Conservation (phyloP, 345 rosid species). For the Salix arbutifolia region DNA sequence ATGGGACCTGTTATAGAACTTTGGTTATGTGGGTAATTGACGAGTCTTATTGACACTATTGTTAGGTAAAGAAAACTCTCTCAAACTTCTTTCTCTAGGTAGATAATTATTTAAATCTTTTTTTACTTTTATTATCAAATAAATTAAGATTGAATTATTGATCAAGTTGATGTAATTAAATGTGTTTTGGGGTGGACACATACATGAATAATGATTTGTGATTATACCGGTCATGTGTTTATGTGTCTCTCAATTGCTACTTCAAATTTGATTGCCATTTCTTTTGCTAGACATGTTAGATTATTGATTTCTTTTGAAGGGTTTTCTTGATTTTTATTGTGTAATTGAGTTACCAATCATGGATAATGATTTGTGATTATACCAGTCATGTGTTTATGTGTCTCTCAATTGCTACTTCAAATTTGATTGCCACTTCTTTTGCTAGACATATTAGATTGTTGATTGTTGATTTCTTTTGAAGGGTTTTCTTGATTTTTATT, state of each 20-base stretch:
- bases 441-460: constrained; percentile 28
- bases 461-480: background rate
- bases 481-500: background rate
- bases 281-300: constrained; percentile 37
- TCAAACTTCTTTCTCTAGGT: constrained; percentile 90
- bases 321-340: background rate
- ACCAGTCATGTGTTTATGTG: constrained; percentile 46
- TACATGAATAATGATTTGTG: constrained; percentile 53
- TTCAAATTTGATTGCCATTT: constrained; percentile 51
- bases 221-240: constrained; percentile 38
- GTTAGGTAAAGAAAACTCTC: constrained; percentile 90
- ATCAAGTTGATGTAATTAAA: background rate
- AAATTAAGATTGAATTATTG: background rate
- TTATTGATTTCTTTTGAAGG: background rate
- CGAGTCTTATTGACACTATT: constrained; percentile 91
- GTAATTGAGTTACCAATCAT: no score
- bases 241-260: constrained; percentile 44
- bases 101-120: background rate
- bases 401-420: constrained; percentile 40
- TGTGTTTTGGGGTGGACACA: constrained; percentile 23
- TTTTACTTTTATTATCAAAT: no score
- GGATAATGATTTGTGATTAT: constrained; percentile 46
- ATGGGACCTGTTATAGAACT: no score
- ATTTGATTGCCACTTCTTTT: constrained; percentile 49
- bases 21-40: constrained; percentile 42